Conservation (phyloP, 345 rosid species). For the Firmiana major region DNA sequence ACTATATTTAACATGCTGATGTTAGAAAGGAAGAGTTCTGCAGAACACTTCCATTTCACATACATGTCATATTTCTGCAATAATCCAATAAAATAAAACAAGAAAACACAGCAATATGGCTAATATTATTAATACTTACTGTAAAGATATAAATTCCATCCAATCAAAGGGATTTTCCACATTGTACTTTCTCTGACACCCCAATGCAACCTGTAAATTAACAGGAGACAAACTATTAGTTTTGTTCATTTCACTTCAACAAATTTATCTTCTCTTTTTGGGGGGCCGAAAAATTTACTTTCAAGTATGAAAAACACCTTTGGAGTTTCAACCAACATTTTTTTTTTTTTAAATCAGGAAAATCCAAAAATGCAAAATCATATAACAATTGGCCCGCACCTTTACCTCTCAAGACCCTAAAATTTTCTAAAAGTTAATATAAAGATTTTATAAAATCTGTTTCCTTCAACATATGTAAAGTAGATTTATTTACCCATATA, state of each 20-base stretch:
- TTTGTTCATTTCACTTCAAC: neutral
- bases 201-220: conserved; percentile 57
- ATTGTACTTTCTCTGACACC: conserved; percentile 57
- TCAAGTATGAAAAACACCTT: neutral
- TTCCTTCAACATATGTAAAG: neutral
- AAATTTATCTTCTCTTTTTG: neutral
- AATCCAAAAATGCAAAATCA: neutral
- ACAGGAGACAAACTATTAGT: neutral
- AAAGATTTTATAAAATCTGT: neutral
- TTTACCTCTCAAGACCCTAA: neutral
- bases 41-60: neutral
- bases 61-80: neutral
- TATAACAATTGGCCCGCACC: neutral
- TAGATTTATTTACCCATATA: neutral
- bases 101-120: neutral
- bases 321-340: neutral
- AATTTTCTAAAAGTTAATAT: neutral
- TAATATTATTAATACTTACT: conserved; percentile 56
- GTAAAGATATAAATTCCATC: conserved; percentile 97
- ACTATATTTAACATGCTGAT: neutral
- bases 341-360: neutral
- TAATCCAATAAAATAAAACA: neutral
- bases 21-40: neutral
- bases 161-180: conserved; percentile 87
- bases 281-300: neutral